Conservation (phyloP, 2,329 filamentous ascomycete species). For the Chaetomiaceae sp. region DNA sequence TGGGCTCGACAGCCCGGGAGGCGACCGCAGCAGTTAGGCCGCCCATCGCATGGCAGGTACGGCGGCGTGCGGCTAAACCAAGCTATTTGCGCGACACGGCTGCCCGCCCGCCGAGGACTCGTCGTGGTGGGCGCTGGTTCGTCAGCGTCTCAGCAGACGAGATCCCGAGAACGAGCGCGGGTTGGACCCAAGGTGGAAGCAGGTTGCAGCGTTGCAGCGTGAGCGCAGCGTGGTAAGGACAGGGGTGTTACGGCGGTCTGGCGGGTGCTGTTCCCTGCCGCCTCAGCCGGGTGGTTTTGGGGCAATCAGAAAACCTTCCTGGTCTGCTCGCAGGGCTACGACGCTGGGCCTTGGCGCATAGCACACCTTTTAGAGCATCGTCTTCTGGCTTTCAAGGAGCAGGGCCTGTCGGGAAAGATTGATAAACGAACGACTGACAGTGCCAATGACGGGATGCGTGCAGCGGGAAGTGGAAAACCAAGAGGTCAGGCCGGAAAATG, state of each 20-base stretch:
- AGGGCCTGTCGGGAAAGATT: too few species aligned
- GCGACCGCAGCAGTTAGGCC: constrained; percentile 35
- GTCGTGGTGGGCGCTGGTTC: constrained; percentile 17
- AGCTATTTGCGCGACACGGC: constrained; percentile 10
- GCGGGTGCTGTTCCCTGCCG: constrained; percentile 3
- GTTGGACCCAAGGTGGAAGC: constrained; percentile 9
- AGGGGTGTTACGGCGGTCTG: constrained; percentile 7
- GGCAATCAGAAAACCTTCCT: constrained; percentile 10
- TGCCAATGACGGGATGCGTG: too few species aligned
- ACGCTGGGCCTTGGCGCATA: constrained; percentile 6
- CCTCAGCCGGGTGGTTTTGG: constrained; percentile 7
- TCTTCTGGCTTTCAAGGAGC: too few species aligned
- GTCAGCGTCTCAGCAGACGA: background rate
- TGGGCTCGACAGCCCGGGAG: constrained; percentile 34
- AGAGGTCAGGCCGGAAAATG: background rate
- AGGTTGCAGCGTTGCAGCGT: background rate
- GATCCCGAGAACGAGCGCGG: background rate
- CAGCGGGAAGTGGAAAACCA: too few species aligned
- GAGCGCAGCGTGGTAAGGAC: background rate
- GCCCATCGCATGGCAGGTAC: constrained; percentile 38
- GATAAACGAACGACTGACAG: too few species aligned
- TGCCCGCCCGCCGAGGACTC: background rate
- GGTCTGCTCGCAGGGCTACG: background rate
- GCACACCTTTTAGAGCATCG: constrained; percentile 9
- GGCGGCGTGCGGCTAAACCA: constrained; percentile 6